These are phyloP conservation scores for Gymnopilus dilepis DNA, from an alignment of 768 basidiomycete genomes.

Conservation along the genomic window DNA sequence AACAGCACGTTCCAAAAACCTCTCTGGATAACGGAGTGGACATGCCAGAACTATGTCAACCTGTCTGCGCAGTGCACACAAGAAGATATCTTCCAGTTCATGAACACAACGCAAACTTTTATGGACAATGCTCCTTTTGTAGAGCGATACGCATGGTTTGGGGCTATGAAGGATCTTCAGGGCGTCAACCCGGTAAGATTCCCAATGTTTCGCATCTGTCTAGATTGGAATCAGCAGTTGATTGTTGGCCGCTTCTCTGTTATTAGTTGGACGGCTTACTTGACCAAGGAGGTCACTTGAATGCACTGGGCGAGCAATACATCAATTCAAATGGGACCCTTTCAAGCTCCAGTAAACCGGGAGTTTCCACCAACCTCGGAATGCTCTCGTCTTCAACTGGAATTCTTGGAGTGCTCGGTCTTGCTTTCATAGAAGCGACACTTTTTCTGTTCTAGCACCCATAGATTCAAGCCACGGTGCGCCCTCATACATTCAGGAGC, in stretches of 20 bases:
- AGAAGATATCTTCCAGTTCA: slow-evolving; percentile 49
- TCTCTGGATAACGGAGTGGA: slow-evolving; percentile 69
- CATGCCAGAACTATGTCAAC: slow-evolving; percentile 56
- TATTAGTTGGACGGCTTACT: slow-evolving; percentile 49
- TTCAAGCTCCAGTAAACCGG: not conserved
- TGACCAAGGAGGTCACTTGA: slow-evolving; percentile 48
- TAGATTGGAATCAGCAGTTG: not conserved
- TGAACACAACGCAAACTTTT: slow-evolving; percentile 56
- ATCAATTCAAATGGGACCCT: slow-evolving; percentile 25
- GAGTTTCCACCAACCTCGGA: not conserved
- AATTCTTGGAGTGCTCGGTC: not conserved
- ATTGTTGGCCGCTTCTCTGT: not conserved
- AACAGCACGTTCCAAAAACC: slow-evolving; percentile 55
- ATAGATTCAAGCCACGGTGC: too few species aligned
- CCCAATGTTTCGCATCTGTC: too few species aligned
- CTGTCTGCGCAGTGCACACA: slow-evolving; percentile 47
- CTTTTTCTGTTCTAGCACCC: not conserved
- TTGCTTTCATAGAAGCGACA: not conserved
- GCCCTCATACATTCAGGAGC: too few species aligned
- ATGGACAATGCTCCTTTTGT: slow-evolving; percentile 59
- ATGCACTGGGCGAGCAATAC: slow-evolving; percentile 53
- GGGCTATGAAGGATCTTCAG: slow-evolving; percentile 54
- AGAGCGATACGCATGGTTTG: slow-evolving; percentile 68
- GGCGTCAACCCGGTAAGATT: slow-evolving; percentile 55
- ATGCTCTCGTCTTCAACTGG: not conserved